Conservation (phyloP, 2,329 filamentous ascomycete species). For the Fonsecaea monophora region DNA sequence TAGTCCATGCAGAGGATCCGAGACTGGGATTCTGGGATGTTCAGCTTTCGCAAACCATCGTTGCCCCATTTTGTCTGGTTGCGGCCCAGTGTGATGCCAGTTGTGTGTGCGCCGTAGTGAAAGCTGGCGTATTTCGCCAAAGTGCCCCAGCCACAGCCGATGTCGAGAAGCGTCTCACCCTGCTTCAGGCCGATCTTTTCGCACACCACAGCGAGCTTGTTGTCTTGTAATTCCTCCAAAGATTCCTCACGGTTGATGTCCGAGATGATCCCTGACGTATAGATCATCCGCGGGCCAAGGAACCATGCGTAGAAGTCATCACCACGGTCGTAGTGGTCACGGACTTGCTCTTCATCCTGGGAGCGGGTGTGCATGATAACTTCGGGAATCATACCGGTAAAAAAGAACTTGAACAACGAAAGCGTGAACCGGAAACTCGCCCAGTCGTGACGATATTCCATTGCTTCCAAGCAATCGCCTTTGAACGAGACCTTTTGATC, state of each 20-base stretch:
- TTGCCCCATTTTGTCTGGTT: slow-evolving; percentile 99
- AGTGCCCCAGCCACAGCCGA: slow-evolving; percentile 98
- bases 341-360: slow-evolving; percentile 96
- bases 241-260: slow-evolving; percentile 86
- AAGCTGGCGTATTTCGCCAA: slow-evolving; percentile 90
- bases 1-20: slow-evolving; percentile 96
- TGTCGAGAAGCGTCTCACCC: slow-evolving; percentile 85
- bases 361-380: slow-evolving; percentile 90
- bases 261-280: slow-evolving; percentile 92
- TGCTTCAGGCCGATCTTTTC: slow-evolving; percentile 89
- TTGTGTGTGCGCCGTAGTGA: slow-evolving; percentile 85
- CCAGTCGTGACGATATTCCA: slow-evolving; percentile 98
- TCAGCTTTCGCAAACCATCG: slow-evolving; percentile 79
- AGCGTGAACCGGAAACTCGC: slow-evolving; percentile 90
- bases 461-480: slow-evolving; percentile 82
- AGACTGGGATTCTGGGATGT: slow-evolving; percentile 85
- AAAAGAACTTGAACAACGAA: slow-evolving; percentile 83
- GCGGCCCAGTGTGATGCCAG: slow-evolving; percentile 89
- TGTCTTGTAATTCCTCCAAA: slow-evolving; percentile 95
- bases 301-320: slow-evolving; percentile 99
- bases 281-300: slow-evolving; percentile 97
- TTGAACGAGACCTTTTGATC: slow-evolving; percentile 94
- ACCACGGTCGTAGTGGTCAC: slow-evolving; percentile 90
- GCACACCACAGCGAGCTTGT: slow-evolving; percentile 93
- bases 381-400: slow-evolving; percentile 86